Conservation (phyloP, 371 early-diverging fungal species). For the Syncephalastrum racemosum region DNA sequence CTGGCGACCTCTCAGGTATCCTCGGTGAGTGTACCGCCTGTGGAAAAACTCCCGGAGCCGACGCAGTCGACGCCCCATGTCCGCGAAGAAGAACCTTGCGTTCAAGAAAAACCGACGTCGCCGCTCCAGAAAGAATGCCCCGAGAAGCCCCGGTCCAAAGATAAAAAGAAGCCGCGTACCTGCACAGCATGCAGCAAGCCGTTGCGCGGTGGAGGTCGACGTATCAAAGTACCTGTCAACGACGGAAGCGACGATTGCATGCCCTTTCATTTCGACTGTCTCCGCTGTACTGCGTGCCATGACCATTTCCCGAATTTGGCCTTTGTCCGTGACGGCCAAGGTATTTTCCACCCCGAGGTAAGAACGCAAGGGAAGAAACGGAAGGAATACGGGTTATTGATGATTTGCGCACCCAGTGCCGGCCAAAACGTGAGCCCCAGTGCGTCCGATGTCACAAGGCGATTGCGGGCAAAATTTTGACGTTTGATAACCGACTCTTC, state of each 20-base stretch:
- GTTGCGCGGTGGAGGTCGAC: neutral
- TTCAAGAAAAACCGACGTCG: no score
- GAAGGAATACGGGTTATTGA: neutral
- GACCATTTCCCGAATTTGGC: constrained; percentile 2
- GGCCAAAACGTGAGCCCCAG: neutral
- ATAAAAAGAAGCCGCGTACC: neutral
- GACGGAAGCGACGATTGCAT: constrained; percentile 4
- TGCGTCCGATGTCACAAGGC: neutral
- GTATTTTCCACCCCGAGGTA: constrained; percentile 7
- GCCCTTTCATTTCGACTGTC: constrained; percentile 9
- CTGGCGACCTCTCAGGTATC: neutral
- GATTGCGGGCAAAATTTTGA: neutral
- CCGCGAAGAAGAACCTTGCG: no score
- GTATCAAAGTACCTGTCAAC: constrained; percentile 2
- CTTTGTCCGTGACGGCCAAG: constrained; percentile 6
- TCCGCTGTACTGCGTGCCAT: constrained; percentile 5
- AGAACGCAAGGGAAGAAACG: neutral
- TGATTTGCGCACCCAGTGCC: no score
- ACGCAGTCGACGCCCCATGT: no score
- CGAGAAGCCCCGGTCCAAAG: no score
- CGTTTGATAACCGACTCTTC: neutral
- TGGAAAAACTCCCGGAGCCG: no score
- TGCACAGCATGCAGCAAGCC: constrained; percentile 7
- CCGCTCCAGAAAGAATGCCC: no score
- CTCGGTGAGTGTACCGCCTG: no score